Conservation (phyloP, 257 asterid species). For the Primulina eburnea region DNA sequence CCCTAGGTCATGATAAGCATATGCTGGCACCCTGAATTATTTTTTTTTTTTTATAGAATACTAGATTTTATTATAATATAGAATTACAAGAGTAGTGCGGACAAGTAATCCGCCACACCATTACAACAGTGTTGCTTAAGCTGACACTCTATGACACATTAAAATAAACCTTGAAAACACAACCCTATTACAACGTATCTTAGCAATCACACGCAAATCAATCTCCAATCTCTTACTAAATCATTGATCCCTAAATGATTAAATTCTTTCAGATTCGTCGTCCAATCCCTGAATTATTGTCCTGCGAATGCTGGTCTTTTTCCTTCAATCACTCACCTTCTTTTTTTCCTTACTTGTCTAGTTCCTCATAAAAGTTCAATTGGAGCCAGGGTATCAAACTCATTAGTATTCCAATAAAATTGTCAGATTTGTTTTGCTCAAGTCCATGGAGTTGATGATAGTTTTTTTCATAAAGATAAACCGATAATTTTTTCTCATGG, state of each 20-base stretch:
- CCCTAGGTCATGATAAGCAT: neutral
- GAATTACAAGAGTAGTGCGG: too few species aligned
- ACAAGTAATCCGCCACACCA: too few species aligned
- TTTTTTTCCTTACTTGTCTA: neutral
- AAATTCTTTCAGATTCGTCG: too few species aligned
- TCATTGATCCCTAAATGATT: too few species aligned
- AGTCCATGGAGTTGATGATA: neutral
- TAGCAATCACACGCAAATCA: too few species aligned
- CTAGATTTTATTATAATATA: too few species aligned
- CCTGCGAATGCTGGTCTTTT: slow-evolving; percentile 1
- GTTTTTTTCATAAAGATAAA: neutral
- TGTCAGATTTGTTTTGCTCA: neutral
- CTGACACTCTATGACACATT: too few species aligned
- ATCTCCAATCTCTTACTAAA: too few species aligned
- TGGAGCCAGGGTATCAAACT: slow-evolving; percentile 7
- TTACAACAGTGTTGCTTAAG: too few species aligned
- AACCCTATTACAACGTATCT: too few species aligned
- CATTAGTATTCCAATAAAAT: neutral
- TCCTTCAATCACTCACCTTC: neutral
- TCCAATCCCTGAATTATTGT: slow-evolving; percentile 16
- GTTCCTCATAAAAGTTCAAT: slow-evolving; percentile 3
- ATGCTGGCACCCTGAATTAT: slow-evolving; percentile 9
- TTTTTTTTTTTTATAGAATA: too few species aligned
- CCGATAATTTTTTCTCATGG: neutral
- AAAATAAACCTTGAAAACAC: too few species aligned